Percentiles rank a stretch among this genome's conserved stretches.
Conservation (phyloP, 768 basidiomycete genomes). For the Pleurotus tuber-regium region DNA sequence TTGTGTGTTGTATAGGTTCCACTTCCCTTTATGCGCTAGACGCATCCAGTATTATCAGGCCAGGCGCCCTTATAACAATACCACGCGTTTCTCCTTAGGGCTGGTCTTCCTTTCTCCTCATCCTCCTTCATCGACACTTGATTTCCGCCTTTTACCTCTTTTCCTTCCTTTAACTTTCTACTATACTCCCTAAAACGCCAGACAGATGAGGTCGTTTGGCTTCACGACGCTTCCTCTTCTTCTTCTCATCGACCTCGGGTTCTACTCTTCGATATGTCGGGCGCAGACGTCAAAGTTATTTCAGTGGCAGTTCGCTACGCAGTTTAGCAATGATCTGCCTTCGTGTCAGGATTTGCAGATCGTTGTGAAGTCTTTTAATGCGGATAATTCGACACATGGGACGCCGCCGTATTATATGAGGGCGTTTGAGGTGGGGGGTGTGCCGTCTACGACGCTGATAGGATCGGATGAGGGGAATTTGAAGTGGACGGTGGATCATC, state of each 20-base stretch:
- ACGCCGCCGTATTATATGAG: conserved; percentile 42
- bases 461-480: conserved; percentile 34
- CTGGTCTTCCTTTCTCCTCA: not conserved
- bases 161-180: not conserved
- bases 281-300: conserved; percentile 23
- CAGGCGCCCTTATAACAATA: conserved; percentile 8
- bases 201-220: not conserved
- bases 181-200: not conserved
- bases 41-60: conserved; percentile 7
- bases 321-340: conserved; percentile 19
- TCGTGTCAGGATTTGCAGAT: conserved; percentile 26
- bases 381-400: conserved; percentile 13
- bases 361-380: conserved; percentile 19
- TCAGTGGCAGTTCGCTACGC: conserved; percentile 28
- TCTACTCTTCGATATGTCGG: conserved; percentile 4
- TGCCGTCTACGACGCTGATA: conserved; percentile 30
- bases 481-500: conserved; percentile 41
- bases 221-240: conserved; percentile 2
- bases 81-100: conserved; percentile 6
- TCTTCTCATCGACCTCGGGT: too few relatives aligned
- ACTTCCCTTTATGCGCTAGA: conserved; percentile 7
- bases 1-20: not conserved
- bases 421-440: conserved; percentile 36
- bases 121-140: not conserved
- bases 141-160: not conserved